Evolutionary conservation across 2,329 filamentous ascomycete species (phyloP).

Genomic region (Xylaria arbuscula): DNA sequence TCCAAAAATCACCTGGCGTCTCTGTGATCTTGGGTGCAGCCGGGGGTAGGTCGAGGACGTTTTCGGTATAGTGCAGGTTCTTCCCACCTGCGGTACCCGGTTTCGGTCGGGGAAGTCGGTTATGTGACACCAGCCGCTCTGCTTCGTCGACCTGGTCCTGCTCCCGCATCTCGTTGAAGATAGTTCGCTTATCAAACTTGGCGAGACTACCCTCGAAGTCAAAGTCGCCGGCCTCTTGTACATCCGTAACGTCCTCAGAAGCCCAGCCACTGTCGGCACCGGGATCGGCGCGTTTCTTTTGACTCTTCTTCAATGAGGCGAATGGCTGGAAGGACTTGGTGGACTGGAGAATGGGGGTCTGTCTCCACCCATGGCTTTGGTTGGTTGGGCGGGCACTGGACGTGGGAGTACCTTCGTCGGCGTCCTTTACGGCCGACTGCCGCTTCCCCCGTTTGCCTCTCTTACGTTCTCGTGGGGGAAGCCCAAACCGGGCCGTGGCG

Average conservation of each 20-base stretch:
- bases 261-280: constrained; percentile 83
- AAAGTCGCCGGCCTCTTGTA: constrained; percentile 92
- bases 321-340: constrained; percentile 73
- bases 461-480: constrained; percentile 39
- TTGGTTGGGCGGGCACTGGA: constrained; percentile 41
- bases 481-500: constrained; percentile 26
- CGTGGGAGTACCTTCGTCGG: constrained; percentile 36
- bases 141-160: constrained; percentile 91
- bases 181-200: constrained; percentile 91
- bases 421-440: constrained; percentile 34
- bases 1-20: constrained; percentile 70
- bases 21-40: constrained; percentile 50
- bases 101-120: constrained; percentile 71
- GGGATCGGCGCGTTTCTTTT: constrained; percentile 55
- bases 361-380: constrained; percentile 66
- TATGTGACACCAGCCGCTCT: constrained; percentile 90
- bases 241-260: constrained; percentile 94
- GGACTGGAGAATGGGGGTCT: constrained; percentile 70
- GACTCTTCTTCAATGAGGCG: constrained; percentile 66
- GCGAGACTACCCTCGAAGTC: constrained; percentile 91
- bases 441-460: constrained; percentile 44
- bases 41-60: constrained; percentile 77
- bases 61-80: constrained; percentile 91
- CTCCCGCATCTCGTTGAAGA: constrained; percentile 92
- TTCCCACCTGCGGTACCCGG: constrained; percentile 83